phyloP scores from a whole-genome alignment of 257 asterid species.

The Echium plantagineum region DNA sequence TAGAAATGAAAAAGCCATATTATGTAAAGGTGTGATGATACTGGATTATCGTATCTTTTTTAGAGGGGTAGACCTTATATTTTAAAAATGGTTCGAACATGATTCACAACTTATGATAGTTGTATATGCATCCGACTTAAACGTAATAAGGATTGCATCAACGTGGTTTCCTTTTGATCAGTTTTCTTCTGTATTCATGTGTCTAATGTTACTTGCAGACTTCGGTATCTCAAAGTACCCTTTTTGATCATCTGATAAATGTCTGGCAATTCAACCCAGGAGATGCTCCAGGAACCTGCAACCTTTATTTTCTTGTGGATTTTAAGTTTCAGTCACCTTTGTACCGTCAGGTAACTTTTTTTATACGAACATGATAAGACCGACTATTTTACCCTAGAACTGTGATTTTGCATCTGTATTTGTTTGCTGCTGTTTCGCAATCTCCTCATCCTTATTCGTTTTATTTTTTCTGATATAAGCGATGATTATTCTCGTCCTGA shows the following conservation, averaged over 20 bases:
- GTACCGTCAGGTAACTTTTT: conserved; percentile 58
- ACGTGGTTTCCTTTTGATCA: too few relatives aligned
- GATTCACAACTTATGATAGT: not conserved
- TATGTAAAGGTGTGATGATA: conserved; percentile 47
- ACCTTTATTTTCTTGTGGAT: conserved; percentile 77
- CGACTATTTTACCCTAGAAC: not conserved
- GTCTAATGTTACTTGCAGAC: conserved; percentile 37
- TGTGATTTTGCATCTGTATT: not conserved
- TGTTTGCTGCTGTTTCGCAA: too few relatives aligned
- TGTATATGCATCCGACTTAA: not conserved
- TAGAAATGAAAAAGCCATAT: conserved; percentile 53
- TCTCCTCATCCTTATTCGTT: too few relatives aligned
- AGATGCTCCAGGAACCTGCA: conserved; percentile 76
- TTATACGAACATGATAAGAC: not conserved
- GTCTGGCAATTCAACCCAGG: conserved; percentile 92
- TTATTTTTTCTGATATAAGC: not conserved
- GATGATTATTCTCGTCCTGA: not conserved
- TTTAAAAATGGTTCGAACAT: not conserved
- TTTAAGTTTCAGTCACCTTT: conserved; percentile 89
- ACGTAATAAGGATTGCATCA: too few relatives aligned
- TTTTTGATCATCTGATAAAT: conserved; percentile 90
- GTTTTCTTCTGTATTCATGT: too few relatives aligned
- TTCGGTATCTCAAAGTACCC: conserved; percentile 55
- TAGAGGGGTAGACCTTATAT: not conserved
- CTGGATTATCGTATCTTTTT: not conserved